A percentile compares a stretch with the other conserved stretches of the same genome.
Evolutionary conservation across 805 yeast genomes (phyloP).

Genomic region (Wickerhamomyces sydowiorum): DNA sequence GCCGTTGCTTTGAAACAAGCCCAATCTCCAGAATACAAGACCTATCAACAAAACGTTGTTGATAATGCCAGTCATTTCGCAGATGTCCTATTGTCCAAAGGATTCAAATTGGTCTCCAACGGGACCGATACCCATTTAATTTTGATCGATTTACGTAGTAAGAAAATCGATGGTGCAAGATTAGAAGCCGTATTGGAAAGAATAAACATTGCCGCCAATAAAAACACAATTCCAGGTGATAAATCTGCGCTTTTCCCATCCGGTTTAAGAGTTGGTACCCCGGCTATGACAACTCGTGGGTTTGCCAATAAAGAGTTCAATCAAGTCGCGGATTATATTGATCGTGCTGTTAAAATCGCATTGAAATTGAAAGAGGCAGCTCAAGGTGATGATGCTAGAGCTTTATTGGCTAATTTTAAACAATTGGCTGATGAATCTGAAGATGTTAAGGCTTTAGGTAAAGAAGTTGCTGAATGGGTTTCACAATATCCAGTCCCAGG

Average conservation of each 20-base stretch:
- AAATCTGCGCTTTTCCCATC: constrained; percentile 93
- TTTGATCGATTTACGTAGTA: constrained; percentile 72
- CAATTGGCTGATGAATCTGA: constrained; percentile 56
- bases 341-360: constrained; percentile 70
- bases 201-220: constrained; percentile 90
- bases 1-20: constrained; percentile 96
- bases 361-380: constrained; percentile 53
- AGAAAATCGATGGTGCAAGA: constrained; percentile 89
- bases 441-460: constrained; percentile 54
- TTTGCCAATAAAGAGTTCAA: constrained; percentile 73
- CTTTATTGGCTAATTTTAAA: constrained; percentile 63
- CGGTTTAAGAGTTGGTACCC: constrained; percentile 95
- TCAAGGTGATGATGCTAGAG: constrained; percentile 52
- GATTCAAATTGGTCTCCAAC: constrained; percentile 74
- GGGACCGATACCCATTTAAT: constrained; percentile 96
- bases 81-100: constrained; percentile 53
- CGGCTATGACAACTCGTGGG: constrained; percentile 98
- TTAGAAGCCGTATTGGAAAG: constrained; percentile 85
- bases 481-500: constrained; percentile 85
- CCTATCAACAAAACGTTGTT: constrained; percentile 79
- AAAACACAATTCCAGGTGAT: constrained; percentile 96
- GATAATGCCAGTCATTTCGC: constrained; percentile 79
- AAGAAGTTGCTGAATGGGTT: constrained; percentile 70
- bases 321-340: constrained; percentile 74
- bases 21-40: constrained; percentile 77